Evolutionary conservation across 495 filamentous ascomycete genomes (phyloP).

Genomic region (Podospora pseudoanserina): DNA sequence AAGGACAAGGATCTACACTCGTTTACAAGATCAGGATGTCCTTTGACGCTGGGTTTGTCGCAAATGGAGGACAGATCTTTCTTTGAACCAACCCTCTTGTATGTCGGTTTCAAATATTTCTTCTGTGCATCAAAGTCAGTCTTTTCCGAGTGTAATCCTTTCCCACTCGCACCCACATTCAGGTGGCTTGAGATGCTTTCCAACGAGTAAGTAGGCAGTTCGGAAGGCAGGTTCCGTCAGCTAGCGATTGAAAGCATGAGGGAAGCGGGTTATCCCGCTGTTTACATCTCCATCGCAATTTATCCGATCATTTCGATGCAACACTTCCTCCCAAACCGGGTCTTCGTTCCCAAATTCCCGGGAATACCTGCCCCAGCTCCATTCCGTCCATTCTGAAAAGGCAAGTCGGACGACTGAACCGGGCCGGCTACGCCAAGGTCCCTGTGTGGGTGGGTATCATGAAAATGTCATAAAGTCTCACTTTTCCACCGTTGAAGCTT

Average conservation of each 20-base stretch:
- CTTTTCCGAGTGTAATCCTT: no score
- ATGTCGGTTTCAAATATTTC: no score
- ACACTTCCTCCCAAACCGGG: slow-evolving; percentile 4
- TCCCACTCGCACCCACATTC: no score
- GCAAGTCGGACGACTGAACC: slow-evolving; percentile 1
- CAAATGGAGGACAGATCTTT: no score
- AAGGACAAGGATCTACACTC: no score
- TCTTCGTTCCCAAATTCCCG: slow-evolving; percentile 4
- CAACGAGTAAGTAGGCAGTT: not conserved
- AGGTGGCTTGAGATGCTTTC: no score
- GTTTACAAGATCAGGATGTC: no score
- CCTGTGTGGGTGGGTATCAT: not conserved
- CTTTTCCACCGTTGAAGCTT: not conserved
- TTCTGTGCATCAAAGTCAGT: no score
- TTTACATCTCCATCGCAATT: not conserved
- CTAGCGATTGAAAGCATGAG: not conserved
- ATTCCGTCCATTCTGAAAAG: not conserved
- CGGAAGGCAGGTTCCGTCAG: slow-evolving; percentile 6
- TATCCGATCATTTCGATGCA: slow-evolving; percentile 4
- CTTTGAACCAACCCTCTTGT: no score
- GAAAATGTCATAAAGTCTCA: not conserved
- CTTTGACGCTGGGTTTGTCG: no score
- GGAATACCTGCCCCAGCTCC: not conserved
- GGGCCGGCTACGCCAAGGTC: slow-evolving; percentile 4
- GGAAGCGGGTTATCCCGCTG: slow-evolving; percentile 8